Base-by-base conservation (phyloP, 2,329 filamentous ascomycete genomes). In the Paecilomyces dactylethromorphus region DNA sequence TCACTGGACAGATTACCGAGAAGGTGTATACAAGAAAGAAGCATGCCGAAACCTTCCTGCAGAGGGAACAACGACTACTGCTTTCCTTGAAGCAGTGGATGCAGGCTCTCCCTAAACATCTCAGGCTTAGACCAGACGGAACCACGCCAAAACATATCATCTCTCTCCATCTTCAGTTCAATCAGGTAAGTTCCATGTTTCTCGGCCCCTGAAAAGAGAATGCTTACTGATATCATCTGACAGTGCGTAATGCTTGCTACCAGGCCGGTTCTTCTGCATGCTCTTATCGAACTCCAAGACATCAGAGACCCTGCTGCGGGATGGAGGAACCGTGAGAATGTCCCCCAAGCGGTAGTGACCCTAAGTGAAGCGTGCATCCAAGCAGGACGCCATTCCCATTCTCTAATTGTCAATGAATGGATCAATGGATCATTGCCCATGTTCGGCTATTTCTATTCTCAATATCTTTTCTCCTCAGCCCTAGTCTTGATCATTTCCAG, bases 401-500 rank as follows among this genome's bases (percentile, higher is more conserved):
- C 68, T 12, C 68, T 76, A 56, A 71, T 76, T 56, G 64, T 75
- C 3, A 71, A 69, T 3, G 66, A 71, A 33, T 76, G 71, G 71
- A 72, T 75, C 53, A 73, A 74, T 59, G 73, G 72, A 21, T 70
- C 72, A 10, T 66, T 75, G 24, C 71, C 73, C 0, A 69, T 71
- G 8, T 76, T 74, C 59, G 74, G 73, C 29, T 76, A 74, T 64
- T 76, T 74, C 60, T 71, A 76, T 59, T 71, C 73, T 0, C 73
- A 74, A 60, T 75, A 74, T 49, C 70, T 76, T 24, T 76, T 76
- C 58, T 74, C 73, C 18, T 70, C 72, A 0, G 71, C 73, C 1
- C 60, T 74, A 0, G 70, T 74, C n/a, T 64, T 76, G 6, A 72
- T 70, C 53, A 72, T 75, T 65, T 74, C 72, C 24, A 70, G 65